Evolutionary conservation across 106 monocot genomes (phyloP).

Genomic region (Platanthera zijinensis): DNA sequence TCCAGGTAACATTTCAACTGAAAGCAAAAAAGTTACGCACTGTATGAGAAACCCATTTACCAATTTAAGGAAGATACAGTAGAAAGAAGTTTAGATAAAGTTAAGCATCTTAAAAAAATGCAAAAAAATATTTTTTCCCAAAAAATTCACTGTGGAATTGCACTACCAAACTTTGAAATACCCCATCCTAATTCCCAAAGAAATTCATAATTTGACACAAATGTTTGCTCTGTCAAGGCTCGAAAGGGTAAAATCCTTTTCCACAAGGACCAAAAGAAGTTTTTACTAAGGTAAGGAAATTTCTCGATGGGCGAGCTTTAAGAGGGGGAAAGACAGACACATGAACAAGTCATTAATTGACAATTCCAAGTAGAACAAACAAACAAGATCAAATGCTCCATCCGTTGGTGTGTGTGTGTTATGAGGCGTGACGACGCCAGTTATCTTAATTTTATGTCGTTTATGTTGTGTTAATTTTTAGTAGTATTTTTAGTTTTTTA

Average conservation of each 20-base stretch:
- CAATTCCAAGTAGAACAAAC: no score
- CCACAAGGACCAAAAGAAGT: background rate
- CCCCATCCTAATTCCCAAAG: background rate
- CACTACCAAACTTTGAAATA: background rate
- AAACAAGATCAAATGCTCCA: no score
- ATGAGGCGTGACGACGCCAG: no score
- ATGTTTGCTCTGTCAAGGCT: background rate
- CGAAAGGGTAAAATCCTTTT: background rate
- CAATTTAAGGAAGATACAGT: background rate
- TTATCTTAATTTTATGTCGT: no score
- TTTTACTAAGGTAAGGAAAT: background rate
- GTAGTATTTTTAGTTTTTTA: no score
- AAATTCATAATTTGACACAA: background rate
- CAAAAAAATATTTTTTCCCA: background rate
- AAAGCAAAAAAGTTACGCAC: background rate
- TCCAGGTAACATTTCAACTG: conserved; percentile 41
- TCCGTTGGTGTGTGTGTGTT: no score
- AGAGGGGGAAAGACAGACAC: background rate
- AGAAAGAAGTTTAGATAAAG: background rate
- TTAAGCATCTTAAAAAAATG: background rate
- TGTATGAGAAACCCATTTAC: background rate
- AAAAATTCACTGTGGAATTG: background rate
- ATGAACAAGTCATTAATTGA: no score
- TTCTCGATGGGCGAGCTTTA: background rate
- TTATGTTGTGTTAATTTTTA: no score